A percentile compares a stretch with the other conserved stretches of the same genome.
Evolutionary conservation across 352 stramenopile genomes (phyloP).

Genomic region (Aphanomyces cochlioides): DNA sequence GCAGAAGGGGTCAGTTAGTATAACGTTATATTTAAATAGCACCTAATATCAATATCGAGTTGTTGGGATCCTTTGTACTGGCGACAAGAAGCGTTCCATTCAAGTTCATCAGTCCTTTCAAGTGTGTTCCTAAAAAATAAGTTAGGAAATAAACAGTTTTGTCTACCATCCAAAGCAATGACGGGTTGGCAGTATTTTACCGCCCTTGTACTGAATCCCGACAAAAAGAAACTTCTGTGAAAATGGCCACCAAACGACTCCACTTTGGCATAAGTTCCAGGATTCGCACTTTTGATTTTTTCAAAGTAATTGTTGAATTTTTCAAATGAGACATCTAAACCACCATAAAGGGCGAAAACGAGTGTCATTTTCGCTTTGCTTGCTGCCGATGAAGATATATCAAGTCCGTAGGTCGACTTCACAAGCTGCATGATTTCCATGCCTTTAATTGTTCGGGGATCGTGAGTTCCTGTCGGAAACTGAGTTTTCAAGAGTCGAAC

Average conservation of each 20-base stretch:
- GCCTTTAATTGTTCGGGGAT: no score
- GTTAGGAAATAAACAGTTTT: neutral
- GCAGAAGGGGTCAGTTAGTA: neutral
- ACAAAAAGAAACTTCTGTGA: neutral
- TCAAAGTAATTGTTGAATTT: neutral
- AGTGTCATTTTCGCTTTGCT: neutral
- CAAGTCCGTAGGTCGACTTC: neutral
- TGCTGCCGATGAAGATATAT: neutral
- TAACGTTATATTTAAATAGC: neutral
- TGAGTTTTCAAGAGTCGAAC: no score
- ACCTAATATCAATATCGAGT: neutral
- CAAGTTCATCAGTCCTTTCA: neutral
- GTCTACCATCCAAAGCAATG: neutral
- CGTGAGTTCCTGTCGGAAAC: no score
- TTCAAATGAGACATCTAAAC: conserved; percentile 3
- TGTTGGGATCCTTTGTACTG: neutral
- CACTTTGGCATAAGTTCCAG: neutral
- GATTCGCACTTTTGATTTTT: neutral
- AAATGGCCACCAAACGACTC: neutral
- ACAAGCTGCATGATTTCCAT: neutral
- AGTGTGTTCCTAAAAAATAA: neutral
- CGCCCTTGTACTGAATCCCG: neutral
- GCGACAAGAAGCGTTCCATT: neutral
- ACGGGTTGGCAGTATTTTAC: neutral
- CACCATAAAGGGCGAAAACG: neutral